Base-by-base conservation (phyloP, 371 early-diverging fungal genomes). In the Capillidium heterosporum region DNA sequence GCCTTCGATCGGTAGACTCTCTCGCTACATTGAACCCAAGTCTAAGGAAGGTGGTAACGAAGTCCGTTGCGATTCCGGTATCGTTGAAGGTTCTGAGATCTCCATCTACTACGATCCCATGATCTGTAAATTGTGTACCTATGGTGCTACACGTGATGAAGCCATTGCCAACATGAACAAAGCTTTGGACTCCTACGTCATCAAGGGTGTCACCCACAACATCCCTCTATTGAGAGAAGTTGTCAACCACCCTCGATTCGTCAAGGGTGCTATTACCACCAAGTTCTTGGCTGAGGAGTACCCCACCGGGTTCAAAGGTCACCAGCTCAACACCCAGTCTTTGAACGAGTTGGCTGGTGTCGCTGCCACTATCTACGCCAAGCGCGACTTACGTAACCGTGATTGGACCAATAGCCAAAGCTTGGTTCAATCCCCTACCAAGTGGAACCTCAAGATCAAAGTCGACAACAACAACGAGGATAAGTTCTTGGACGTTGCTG, bases 171-270 rank as follows among this genome's bases (percentile, higher is more conserved):
- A 61, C 31, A 91, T 94, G 92, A 65, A 79, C 48, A 66, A 74
- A 28, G 91, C 93, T 8, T 71, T 97, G 54, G 92, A 93, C 68
- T 73, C 67, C 15, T 91, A 92, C 63, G 85, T 93, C 29, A 93
- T 95, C 66, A 82, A 83, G 59, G 82, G 84, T 51, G 93, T 95
- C 3, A 92, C 91, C 1, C 94, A 93, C 74, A 95, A 95, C 65
- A 84, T 95, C 32, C 92, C 96, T 5, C 72, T 95, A 4, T 64
- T 96, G 57, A 81, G 90, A 43, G 89, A 88, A 57, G 89, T 96
- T 21, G 69, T 90, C 57, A 65, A 76, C 31, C 86, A 85, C 65
- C 73, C 81, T 11, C 74, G 82, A 35, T 96, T 93, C 66, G 69
- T 59, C 27, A 56, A 70, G 2, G 95, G 97, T 44, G 76, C 75